A percentile compares a stretch with the other conserved stretches of the same genome.
phyloP scores from a whole-genome alignment of 2,329 filamentous ascomycete species.

The Ceratocystis ficicola region DNA sequence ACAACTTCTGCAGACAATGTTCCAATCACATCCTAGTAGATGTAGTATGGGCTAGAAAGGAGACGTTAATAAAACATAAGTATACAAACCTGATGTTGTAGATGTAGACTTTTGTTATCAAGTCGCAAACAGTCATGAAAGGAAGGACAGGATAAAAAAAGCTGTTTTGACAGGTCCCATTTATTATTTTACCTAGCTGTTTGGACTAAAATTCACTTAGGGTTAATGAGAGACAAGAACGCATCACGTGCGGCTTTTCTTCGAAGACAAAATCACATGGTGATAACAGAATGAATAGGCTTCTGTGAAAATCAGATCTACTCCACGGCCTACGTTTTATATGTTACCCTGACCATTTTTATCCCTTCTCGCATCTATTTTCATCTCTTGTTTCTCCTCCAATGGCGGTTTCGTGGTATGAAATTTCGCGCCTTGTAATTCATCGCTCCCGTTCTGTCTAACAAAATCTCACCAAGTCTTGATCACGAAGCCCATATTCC shows the following conservation, averaged over 20 bases:
- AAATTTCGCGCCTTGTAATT: no score
- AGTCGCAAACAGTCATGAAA: no score
- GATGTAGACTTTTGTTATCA: no score
- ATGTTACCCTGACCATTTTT: no score
- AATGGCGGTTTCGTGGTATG: no score
- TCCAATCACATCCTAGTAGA: constrained; percentile 5
- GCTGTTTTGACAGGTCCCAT: background rate
- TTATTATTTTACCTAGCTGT: no score
- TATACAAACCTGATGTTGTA: background rate
- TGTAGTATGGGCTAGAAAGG: background rate
- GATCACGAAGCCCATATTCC: background rate
- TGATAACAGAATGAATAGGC: background rate
- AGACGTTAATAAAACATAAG: background rate
- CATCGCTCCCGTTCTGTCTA: no score
- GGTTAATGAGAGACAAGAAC: background rate
- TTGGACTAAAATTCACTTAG: background rate
- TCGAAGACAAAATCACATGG: background rate
- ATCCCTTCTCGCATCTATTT: no score
- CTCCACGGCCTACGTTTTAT: no score
- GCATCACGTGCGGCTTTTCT: background rate
- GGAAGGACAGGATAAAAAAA: background rate
- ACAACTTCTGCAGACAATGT: background rate
- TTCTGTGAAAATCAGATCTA: no score
- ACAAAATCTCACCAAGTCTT: no score
- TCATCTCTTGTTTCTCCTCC: no score